Percentiles rank a stretch among this genome's conserved stretches.
Conservation (phyloP, 805 yeast genomes). For the Starmerella gropengiesseri region DNA sequence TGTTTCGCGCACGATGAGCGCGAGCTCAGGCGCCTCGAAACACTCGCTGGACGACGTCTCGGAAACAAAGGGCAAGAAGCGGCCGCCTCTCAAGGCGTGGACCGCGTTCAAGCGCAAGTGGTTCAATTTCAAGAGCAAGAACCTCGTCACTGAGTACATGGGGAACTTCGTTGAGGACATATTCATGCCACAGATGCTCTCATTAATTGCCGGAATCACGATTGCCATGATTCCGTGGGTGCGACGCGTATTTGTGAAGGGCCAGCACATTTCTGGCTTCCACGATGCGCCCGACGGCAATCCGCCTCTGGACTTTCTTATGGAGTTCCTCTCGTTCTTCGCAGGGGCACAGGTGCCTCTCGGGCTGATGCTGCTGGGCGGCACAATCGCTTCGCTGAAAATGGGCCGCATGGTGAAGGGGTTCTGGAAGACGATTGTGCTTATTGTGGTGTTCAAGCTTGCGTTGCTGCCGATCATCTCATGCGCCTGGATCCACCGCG, state of each 20-base stretch:
- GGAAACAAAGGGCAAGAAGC: not conserved
- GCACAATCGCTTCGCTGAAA: slow-evolving; percentile 69
- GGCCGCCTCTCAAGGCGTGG: slow-evolving; percentile 8
- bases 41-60: not conserved
- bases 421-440: slow-evolving; percentile 49
- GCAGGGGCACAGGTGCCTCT: slow-evolving; percentile 85
- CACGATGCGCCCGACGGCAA: slow-evolving; percentile 71
- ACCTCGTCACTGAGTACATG: slow-evolving; percentile 11
- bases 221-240: slow-evolving; percentile 83
- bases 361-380: slow-evolving; percentile 74
- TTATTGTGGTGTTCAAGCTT: slow-evolving; percentile 47
- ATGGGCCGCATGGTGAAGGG: slow-evolving; percentile 53
- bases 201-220: slow-evolving; percentile 53
- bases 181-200: slow-evolving; percentile 58
- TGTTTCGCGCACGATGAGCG: slow-evolving; percentile 1
- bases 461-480: slow-evolving; percentile 74
- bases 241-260: slow-evolving; percentile 49
- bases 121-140: slow-evolving; percentile 16
- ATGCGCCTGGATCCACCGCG: slow-evolving; percentile 49
- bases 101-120: slow-evolving; percentile 23
- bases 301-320: slow-evolving; percentile 75
- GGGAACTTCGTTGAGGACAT: slow-evolving; percentile 37
- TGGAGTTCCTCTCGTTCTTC: slow-evolving; percentile 69
- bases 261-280: slow-evolving; percentile 36
- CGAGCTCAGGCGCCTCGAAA: not conserved